phyloP scores from a whole-genome alignment of 148 eudicot species.

The Rheum nobile region DNA sequence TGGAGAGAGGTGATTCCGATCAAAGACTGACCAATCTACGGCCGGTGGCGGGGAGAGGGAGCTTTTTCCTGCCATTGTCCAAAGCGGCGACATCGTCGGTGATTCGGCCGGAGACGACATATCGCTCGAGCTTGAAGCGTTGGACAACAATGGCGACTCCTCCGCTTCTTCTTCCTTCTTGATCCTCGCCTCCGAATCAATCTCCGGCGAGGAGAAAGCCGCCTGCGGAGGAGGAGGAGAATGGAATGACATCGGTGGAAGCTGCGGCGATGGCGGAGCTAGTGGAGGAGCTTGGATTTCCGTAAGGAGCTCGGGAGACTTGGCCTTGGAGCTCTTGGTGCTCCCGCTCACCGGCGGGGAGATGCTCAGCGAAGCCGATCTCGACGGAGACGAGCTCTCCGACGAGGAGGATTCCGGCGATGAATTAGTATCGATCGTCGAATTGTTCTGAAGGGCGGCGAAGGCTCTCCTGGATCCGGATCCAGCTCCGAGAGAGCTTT shows the following conservation, averaged over 20 bases:
- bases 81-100: slow-evolving; percentile 27
- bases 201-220: slow-evolving; percentile 25
- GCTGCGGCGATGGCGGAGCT: slow-evolving; percentile 18
- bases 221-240: slow-evolving; percentile 16
- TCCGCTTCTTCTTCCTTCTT: slow-evolving; percentile 32
- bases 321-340: slow-evolving; percentile 44
- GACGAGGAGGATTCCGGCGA: slow-evolving; percentile 42
- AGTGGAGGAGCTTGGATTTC: slow-evolving; percentile 22
- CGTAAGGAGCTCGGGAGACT: slow-evolving; percentile 47
- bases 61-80: slow-evolving; percentile 12
- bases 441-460: slow-evolving; percentile 14
- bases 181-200: slow-evolving; percentile 17
- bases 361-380: slow-evolving; percentile 62
- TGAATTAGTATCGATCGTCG: slow-evolving; percentile 8
- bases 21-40: slow-evolving; percentile 21
- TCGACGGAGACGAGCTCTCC: slow-evolving; percentile 34
- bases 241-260: slow-evolving; percentile 25
- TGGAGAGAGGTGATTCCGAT: slow-evolving; percentile 9
- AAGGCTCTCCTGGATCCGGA: slow-evolving; percentile 48
- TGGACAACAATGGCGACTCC: slow-evolving; percentile 35
- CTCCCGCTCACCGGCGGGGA: slow-evolving; percentile 64
- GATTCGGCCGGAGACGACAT: slow-evolving; percentile 26
- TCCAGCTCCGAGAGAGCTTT: slow-evolving; percentile 32
- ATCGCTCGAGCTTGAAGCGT: slow-evolving; percentile 23
- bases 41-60: slow-evolving; percentile 14